These are phyloP conservation scores for Lomentospora prolificans DNA, from an alignment of 2,329 filamentous ascomycete genomes.

Conservation along the genomic window DNA sequence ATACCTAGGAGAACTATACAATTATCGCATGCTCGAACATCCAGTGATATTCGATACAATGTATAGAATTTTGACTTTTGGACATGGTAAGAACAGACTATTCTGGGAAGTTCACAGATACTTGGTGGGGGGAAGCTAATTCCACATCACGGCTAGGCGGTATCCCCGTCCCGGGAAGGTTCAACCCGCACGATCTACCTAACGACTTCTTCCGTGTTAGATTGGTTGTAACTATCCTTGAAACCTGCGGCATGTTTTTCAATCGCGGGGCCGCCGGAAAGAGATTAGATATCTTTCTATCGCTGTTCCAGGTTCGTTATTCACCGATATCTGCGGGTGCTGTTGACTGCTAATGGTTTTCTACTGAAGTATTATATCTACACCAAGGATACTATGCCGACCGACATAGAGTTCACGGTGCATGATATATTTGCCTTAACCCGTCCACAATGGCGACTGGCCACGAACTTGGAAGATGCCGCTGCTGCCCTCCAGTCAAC, in stretches of 20 bases:
- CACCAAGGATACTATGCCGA: conserved; percentile 79
- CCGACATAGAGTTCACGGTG: conserved; percentile 95
- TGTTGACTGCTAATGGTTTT: background rate
- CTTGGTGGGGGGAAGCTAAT: no score
- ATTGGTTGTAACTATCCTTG: conserved; percentile 76
- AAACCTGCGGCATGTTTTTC: conserved; percentile 94
- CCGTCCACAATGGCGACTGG: conserved; percentile 86
- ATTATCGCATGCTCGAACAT: conserved; percentile 94
- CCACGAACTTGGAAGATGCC: conserved; percentile 72
- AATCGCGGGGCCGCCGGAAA: conserved; percentile 89
- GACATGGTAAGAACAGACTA: conserved; percentile 52
- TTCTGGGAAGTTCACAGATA: background rate
- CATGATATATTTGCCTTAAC: conserved; percentile 83
- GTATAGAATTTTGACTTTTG: conserved; percentile 90
- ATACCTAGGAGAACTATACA: conserved; percentile 92
- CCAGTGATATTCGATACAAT: conserved; percentile 90
- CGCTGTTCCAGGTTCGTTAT: conserved; percentile 69
- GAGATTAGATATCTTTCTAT: conserved; percentile 95
- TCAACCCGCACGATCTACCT: conserved; percentile 72
- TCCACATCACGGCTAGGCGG: no score
- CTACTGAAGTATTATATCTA: conserved; percentile 79
- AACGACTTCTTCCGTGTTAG: conserved; percentile 97
- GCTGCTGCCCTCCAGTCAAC: conserved; percentile 74
- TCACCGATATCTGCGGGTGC: conserved; percentile 11
- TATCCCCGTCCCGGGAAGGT: conserved; percentile 65